A percentile compares a stretch with the other conserved stretches of the same genome.
Evolutionary conservation across 2,329 filamentous ascomycete genomes (phyloP).

Genomic region (Helicocarpus griseus): DNA sequence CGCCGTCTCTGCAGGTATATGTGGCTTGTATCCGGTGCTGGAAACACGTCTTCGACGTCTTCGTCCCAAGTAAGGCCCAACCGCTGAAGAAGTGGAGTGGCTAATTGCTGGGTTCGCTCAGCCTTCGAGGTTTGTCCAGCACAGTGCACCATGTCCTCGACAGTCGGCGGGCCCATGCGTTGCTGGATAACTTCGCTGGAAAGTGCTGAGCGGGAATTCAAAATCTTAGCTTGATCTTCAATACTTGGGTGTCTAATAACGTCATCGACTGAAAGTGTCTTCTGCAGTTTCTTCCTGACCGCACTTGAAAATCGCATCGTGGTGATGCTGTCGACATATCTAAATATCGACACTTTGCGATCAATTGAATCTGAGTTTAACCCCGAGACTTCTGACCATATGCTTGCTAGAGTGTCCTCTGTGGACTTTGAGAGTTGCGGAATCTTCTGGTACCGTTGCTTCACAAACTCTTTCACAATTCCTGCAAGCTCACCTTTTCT

Average conservation of each 20-base stretch:
- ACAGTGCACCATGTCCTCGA: constrained; percentile 5
- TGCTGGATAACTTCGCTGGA: neutral
- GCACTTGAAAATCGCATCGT: constrained; percentile 9
- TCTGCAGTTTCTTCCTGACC: constrained; percentile 8
- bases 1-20: neutral
- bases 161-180: neutral
- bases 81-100: neutral
- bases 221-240: neutral
- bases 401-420: neutral
- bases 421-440: neutral
- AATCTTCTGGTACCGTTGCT: neutral
- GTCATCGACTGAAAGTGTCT: constrained; percentile 5
- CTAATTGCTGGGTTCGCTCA: neutral
- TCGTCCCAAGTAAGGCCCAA: neutral
- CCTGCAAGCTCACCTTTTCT: neutral
- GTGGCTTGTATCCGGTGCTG: neutral
- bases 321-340: constrained; percentile 10
- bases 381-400: constrained; percentile 8
- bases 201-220: neutral
- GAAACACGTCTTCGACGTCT: constrained; percentile 3
- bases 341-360: constrained; percentile 1
- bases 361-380: constrained; percentile 3
- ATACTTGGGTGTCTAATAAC: constrained; percentile 2
- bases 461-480: neutral
- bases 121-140: neutral